Percentiles rank a stretch among this genome's conserved stretches.
These are phyloP conservation scores for Didymella exigua DNA, from an alignment of 2,329 filamentous ascomycete genomes.

Conservation along the genomic window DNA sequence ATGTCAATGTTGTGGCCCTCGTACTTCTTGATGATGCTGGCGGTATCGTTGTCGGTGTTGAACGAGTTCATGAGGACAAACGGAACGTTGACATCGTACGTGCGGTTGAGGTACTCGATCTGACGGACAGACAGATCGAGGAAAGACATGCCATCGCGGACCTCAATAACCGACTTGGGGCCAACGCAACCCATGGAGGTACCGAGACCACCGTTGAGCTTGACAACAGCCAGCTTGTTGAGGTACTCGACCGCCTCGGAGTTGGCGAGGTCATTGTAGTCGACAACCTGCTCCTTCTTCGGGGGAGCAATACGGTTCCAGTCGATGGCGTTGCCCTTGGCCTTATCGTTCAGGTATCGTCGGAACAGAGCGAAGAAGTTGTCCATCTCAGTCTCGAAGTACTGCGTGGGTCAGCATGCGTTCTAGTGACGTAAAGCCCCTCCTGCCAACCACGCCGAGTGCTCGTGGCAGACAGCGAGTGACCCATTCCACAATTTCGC, in stretches of 20 bases:
- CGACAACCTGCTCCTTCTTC: slow-evolving; percentile 89
- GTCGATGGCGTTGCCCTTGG: slow-evolving; percentile 93
- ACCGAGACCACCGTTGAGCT: slow-evolving; percentile 98
- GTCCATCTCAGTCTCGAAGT: slow-evolving; percentile 99
- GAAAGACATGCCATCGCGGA: slow-evolving; percentile 99
- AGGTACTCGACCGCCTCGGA: slow-evolving; percentile 91
- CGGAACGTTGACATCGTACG: slow-evolving; percentile 94
- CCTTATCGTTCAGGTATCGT: slow-evolving; percentile 97
- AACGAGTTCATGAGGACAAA: slow-evolving; percentile 99
- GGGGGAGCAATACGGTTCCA: slow-evolving; percentile 97
- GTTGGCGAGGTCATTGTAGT: slow-evolving; percentile 89
- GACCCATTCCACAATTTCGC: not conserved
- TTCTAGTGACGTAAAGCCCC: slow-evolving; percentile 22
- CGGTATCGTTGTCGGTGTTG: slow-evolving; percentile 98
- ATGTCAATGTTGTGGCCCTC: slow-evolving; percentile 99
- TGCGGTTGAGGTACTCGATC: slow-evolving; percentile 99
- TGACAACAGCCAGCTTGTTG: slow-evolving; percentile 96
- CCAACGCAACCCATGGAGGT: slow-evolving; percentile 99
- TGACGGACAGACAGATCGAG: slow-evolving; percentile 97
- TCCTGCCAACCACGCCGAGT: slow-evolving; percentile 5
- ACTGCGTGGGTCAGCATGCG: slow-evolving; percentile 56
- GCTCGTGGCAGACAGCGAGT: slow-evolving; percentile 1
- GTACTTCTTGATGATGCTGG: slow-evolving; percentile 99
- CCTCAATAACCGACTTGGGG: slow-evolving; percentile 99
- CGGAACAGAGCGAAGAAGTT: slow-evolving; percentile 99